phyloP scores from a whole-genome alignment of 257 asterid genomes.

The Forsythia suspensa region DNA sequence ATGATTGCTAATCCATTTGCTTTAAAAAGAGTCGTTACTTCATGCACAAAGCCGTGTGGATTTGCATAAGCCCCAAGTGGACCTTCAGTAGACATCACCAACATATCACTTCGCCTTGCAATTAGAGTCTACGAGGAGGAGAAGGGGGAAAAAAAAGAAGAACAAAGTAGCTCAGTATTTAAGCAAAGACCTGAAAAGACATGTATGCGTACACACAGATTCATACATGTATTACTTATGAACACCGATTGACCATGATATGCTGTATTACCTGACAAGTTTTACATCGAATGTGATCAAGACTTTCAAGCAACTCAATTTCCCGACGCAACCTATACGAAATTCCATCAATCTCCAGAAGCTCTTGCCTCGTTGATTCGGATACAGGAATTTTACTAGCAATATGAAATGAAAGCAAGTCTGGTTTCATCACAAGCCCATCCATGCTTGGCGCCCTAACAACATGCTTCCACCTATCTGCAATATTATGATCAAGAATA shows the following conservation, averaged over 20 bases:
- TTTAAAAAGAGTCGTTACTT: constrained; percentile 76
- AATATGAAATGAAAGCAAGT: constrained; percentile 86
- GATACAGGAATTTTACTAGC: constrained; percentile 96
- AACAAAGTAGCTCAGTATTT: constrained; percentile 7
- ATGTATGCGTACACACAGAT: not conserved
- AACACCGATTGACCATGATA: not conserved
- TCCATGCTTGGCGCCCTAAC: constrained; percentile 85
- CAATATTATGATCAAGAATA: constrained; percentile 30
- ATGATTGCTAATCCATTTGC: constrained; percentile 65
- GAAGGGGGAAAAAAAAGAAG: constrained; percentile 1
- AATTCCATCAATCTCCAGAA: constrained; percentile 95
- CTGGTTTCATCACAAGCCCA: constrained; percentile 72
- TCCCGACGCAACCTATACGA: constrained; percentile 86
- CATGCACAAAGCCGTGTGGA: constrained; percentile 85
- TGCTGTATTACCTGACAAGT: constrained; percentile 68
- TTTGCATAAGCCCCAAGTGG: constrained; percentile 95
- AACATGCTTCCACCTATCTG: constrained; percentile 93
- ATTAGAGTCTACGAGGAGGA: constrained; percentile 51
- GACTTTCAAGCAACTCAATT: constrained; percentile 85
- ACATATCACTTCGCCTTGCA: constrained; percentile 88
- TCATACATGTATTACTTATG: not conserved
- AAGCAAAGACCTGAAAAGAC: not conserved
- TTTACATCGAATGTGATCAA: constrained; percentile 78
- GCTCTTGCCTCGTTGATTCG: constrained; percentile 89
- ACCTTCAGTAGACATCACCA: constrained; percentile 95